Evolutionary conservation across 2,329 filamentous ascomycete genomes (phyloP).

Genomic region (Fusarium citri): DNA sequence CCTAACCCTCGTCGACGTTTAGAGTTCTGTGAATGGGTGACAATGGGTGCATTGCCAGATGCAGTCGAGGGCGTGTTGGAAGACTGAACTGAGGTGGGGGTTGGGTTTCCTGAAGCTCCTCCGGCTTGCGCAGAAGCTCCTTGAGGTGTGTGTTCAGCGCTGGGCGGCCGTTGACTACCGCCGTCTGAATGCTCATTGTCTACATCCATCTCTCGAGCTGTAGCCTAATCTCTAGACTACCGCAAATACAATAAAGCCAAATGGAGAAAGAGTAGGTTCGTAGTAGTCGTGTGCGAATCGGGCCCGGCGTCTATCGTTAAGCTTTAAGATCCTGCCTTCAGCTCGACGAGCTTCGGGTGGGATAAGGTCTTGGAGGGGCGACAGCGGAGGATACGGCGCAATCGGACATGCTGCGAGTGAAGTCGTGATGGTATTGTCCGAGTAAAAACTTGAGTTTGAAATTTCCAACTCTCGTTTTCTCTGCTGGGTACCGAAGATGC

Average conservation of each 20-base stretch:
- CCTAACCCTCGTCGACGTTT: conserved; percentile 67
- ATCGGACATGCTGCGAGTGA: conserved; percentile 45
- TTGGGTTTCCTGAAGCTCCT: conserved; percentile 46
- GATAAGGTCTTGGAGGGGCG: conserved; percentile 36
- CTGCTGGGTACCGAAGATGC: not conserved
- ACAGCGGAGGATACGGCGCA: conserved; percentile 37
- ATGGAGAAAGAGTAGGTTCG: not conserved
- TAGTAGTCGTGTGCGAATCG: conserved; percentile 4
- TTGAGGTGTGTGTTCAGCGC: conserved; percentile 52
- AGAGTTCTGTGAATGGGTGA: conserved; percentile 50
- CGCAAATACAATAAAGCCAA: conserved; percentile 1
- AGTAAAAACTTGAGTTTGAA: conserved; percentile 28
- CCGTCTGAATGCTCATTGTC: conserved; percentile 48
- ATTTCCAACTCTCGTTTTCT: conserved; percentile 2
- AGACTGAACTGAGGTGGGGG: conserved; percentile 46
- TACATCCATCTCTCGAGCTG: conserved; percentile 48
- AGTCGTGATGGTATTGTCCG: conserved; percentile 16
- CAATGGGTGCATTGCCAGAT: conserved; percentile 38
- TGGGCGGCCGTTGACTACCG: conserved; percentile 48
- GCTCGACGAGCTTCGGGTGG: conserved; percentile 30
- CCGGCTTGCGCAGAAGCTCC: conserved; percentile 35
- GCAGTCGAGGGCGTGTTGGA: conserved; percentile 44
- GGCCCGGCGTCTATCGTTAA: conserved; percentile 9
- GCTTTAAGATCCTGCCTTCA: conserved; percentile 29
- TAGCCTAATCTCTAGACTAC: conserved; percentile 19